Evolutionary conservation across 495 filamentous ascomycete genomes (phyloP).

Genomic region (Podospora australis): DNA sequence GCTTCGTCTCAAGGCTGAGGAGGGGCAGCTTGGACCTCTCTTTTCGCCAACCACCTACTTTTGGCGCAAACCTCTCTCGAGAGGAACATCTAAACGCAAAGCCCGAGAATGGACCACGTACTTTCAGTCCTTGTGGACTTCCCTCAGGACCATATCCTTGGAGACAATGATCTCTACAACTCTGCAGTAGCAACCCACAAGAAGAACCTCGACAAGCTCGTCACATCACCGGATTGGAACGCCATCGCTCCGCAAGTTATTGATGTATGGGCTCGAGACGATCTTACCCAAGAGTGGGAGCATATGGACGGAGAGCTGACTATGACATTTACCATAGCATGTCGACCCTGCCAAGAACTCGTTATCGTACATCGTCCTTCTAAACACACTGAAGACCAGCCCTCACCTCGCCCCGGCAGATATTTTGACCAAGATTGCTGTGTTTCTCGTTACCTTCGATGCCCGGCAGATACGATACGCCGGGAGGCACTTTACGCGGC

Average conservation of each 20-base stretch:
- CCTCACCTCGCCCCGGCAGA: constrained; percentile 11
- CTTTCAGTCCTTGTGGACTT: constrained; percentile 35
- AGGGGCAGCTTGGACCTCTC: no score
- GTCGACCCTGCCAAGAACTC: constrained; percentile 36
- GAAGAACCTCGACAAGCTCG: constrained; percentile 25
- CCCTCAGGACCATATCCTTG: constrained; percentile 22
- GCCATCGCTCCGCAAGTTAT: constrained; percentile 24
- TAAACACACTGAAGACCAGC: constrained; percentile 13
- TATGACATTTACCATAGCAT: no score
- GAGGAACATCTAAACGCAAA: no score
- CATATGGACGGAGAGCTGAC: no score
- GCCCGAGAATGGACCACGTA: constrained; percentile 29
- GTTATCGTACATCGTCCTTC: constrained; percentile 37
- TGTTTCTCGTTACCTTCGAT: constrained; percentile 41
- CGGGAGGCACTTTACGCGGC: constrained; percentile 21
- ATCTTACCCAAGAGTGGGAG: no score
- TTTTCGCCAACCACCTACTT: no score
- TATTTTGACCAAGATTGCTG: constrained; percentile 30
- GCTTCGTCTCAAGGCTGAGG: no score
- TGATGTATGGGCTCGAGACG: no score
- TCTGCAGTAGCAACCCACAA: constrained; percentile 24
- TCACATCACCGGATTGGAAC: constrained; percentile 9
- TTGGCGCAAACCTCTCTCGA: no score
- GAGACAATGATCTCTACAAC: constrained; percentile 24
- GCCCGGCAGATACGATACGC: constrained; percentile 40